Percentiles rank a stretch among this genome's conserved stretches.
phyloP scores from a whole-genome alignment of 2,329 filamentous ascomycete genomes.

The Incumbomyces delicatus region DNA sequence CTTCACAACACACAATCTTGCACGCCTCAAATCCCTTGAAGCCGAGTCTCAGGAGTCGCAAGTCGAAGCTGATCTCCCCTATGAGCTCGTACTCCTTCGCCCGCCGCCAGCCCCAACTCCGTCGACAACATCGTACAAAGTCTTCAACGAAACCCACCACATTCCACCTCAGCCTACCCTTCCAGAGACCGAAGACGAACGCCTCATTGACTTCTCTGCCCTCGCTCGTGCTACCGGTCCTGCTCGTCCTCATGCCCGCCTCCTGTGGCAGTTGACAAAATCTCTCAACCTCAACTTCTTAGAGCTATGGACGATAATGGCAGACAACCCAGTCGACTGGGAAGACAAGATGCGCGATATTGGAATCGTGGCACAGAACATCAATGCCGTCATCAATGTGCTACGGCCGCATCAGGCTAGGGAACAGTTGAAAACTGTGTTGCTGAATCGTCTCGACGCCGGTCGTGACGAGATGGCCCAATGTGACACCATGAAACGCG shows the following conservation, averaged over 20 bases:
- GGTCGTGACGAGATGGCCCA: constrained; percentile 67
- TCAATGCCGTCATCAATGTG: constrained; percentile 87
- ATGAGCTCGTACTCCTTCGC: constrained; percentile 66
- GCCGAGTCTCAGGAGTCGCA: constrained; percentile 30
- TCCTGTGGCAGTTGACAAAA: constrained; percentile 70
- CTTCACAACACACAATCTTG: constrained; percentile 68
- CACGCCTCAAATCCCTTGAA: constrained; percentile 41
- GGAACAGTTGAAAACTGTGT: constrained; percentile 74
- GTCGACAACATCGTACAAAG: constrained; percentile 52
- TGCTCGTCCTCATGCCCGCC: constrained; percentile 38
- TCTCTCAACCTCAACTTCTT: constrained; percentile 82
- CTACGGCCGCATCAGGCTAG: constrained; percentile 88
- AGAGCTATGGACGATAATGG: constrained; percentile 65
- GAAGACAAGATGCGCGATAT: constrained; percentile 64
- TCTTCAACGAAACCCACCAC: constrained; percentile 72
- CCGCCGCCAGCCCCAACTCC: constrained; percentile 65
- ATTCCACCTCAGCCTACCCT: constrained; percentile 28
- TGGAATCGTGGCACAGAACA: constrained; percentile 74
- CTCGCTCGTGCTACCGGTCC: constrained; percentile 27
- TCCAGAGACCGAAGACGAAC: constrained; percentile 38
- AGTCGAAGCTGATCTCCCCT: constrained; percentile 43
- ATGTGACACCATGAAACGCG: constrained; percentile 63
- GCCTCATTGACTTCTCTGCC: constrained; percentile 47
- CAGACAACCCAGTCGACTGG: constrained; percentile 44
- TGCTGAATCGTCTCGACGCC: constrained; percentile 72